A percentile compares a stretch with the other conserved stretches of the same genome.
phyloP scores from a whole-genome alignment of 495 filamentous ascomycete genomes.

The Geoglossum glabrum region DNA sequence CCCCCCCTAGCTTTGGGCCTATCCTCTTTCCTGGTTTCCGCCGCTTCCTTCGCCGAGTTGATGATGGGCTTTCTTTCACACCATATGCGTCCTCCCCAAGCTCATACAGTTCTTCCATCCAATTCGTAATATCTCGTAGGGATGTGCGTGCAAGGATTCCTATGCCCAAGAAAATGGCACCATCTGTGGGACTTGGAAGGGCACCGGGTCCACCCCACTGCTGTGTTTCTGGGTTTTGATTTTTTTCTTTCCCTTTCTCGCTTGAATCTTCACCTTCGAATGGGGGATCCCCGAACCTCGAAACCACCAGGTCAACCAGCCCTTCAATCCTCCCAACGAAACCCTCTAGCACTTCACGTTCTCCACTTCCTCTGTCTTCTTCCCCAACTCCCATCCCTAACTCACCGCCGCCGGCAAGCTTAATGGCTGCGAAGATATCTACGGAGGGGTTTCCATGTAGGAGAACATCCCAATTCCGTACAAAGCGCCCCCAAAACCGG shows the following conservation, averaged over 20 bases:
- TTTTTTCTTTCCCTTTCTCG: background rate
- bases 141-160: slow-evolving; percentile 45
- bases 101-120: slow-evolving; percentile 67
- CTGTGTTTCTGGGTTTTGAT: slow-evolving; percentile 6
- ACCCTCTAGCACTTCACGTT: slow-evolving; percentile 77
- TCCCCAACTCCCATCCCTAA: slow-evolving; percentile 86
- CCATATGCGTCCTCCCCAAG: slow-evolving; percentile 67
- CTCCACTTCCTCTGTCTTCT: slow-evolving; percentile 80
- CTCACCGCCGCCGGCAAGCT: slow-evolving; percentile 78
- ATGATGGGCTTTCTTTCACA: slow-evolving; percentile 48
- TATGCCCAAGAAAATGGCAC: slow-evolving; percentile 63
- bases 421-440: slow-evolving; percentile 62
- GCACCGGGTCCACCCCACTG: slow-evolving; percentile 48
- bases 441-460: slow-evolving; percentile 73
- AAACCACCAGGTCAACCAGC: slow-evolving; percentile 67
- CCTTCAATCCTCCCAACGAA: slow-evolving; percentile 44
- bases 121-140: slow-evolving; percentile 45
- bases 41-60: slow-evolving; percentile 16
- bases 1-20: background rate
- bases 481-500: slow-evolving; percentile 67
- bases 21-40: background rate
- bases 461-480: slow-evolving; percentile 71
- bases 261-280: background rate
- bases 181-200: slow-evolving; percentile 49
- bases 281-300: slow-evolving; percentile 42